Evolutionary conservation across 2,329 filamentous ascomycete genomes (phyloP), one percentile per base, ranked within the genome.

Genomic region (Colletotrichum lini): DNA sequence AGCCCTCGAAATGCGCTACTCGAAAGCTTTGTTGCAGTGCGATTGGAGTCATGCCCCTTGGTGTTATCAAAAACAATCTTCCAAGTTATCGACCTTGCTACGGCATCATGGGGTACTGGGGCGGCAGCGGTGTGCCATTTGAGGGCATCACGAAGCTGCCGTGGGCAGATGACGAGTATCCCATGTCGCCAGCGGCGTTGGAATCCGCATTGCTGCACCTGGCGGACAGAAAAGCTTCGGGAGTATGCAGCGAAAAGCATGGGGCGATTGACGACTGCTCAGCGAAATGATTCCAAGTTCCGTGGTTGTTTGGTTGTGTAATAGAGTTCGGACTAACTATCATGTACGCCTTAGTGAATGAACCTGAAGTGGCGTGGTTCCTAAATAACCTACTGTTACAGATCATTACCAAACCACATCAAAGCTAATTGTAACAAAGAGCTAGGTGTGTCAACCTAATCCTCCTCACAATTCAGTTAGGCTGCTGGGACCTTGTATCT

Each of bases 181-280:
- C 75, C 69, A 86, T 78, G 30, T 87, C 85, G 54, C 85, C 84
- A 21, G 84, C 81, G 52, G 82, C 75, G 12, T 79, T 78, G 40
- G 82, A 67, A 47, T 85, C 83, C 8, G 82, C 77, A 60, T 81
- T 79, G 42, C 80, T 77, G 87, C 86, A 88, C 2, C 82, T 77
- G 35, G 82, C 77, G 0, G 84, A 79, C 3, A 82, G 72, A 16
- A 83, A 77, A 1, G 80, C 79, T 52, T 84, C 81, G 23, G 83
- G 81, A 8, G 82, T 80, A 74, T 87, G 89, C 2, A 86, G 83
- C 6, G 87, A 85, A 71, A 86, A 87, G 3, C 84, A 84, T 0
- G 86, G 81, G 3, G 84, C 85, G 44, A 88, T 80, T 12, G 87
- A 83, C 8, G 87, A 85, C 50, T 87, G 87, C 50, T 85, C 81